A percentile compares a stretch with the other conserved stretches of the same genome.
phyloP scores from a whole-genome alignment of 2,329 filamentous ascomycete genomes.

The Stachybotrys elegans region DNA sequence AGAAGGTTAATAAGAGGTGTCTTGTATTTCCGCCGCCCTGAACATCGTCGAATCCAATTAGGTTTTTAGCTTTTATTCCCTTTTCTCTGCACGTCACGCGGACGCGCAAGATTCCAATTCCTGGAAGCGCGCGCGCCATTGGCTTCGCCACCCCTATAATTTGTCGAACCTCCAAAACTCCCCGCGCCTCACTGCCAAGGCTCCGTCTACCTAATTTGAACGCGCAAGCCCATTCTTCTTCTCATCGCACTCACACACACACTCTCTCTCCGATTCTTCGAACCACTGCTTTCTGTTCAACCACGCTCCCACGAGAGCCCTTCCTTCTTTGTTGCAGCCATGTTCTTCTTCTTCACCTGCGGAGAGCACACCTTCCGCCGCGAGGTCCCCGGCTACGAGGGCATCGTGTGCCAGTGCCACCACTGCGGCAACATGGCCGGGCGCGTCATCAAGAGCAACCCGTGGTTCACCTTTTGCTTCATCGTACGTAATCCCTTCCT shows the following conservation, averaged over 20 bases:
- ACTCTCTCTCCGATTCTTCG: conserved; percentile 6
- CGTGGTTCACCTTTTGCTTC: conserved; percentile 79
- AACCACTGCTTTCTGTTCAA: not conserved
- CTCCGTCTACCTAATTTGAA: too few species aligned
- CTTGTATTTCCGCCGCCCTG: too few species aligned
- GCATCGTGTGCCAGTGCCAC: conserved; percentile 57
- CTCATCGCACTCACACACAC: too few species aligned
- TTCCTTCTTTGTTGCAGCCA: conserved; percentile 18
- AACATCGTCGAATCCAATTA: too few species aligned
- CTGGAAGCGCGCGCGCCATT: too few species aligned
- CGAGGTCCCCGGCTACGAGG: conserved; percentile 56
- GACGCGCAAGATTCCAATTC: too few species aligned
- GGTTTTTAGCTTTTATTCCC: too few species aligned
- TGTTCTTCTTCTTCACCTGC: conserved; percentile 60
- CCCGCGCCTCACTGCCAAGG: conserved; percentile 7
- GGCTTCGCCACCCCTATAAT: not conserved
- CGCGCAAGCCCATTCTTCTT: too few species aligned
- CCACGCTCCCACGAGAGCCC: not conserved
- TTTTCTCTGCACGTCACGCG: too few species aligned
- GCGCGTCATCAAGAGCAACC: conserved; percentile 56
- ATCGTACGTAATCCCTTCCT: conserved; percentile 41
- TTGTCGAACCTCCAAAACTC: not conserved
- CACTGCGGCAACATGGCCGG: conserved; percentile 63
- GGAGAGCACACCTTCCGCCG: conserved; percentile 58
- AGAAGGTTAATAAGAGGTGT: too few species aligned